Percentiles rank a stretch among this genome's conserved stretches.
These are phyloP conservation scores for Chernovozyma aurita DNA, from an alignment of 1,139 yeast genomes.

Conservation along the genomic window DNA sequence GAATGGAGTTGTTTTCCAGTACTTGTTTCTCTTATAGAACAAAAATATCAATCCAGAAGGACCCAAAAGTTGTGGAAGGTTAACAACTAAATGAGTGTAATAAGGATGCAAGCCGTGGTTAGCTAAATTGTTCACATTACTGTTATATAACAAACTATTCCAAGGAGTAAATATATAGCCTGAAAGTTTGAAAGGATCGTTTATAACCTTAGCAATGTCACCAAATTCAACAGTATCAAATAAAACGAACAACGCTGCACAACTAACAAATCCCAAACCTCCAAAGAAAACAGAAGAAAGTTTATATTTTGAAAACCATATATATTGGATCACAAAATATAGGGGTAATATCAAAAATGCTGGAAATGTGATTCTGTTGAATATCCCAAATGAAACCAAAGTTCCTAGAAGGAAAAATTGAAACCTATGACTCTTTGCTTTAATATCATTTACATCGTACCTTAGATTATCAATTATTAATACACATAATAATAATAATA, in stretches of 20 bases:
- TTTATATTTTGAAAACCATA: constrained; percentile 21
- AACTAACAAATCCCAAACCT: constrained; percentile 24
- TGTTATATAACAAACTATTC: constrained; percentile 73
- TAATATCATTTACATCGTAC: constrained; percentile 19
- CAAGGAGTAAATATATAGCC: constrained; percentile 61
- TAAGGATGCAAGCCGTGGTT: constrained; percentile 81
- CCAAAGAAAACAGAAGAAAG: constrained; percentile 19
- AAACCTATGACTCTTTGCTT: constrained; percentile 5
- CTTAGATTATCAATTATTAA: constrained; percentile 47
- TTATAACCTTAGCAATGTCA: constrained; percentile 5
- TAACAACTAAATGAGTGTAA: constrained; percentile 68
- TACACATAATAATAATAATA: constrained; percentile 54
- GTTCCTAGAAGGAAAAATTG: constrained; percentile 44
- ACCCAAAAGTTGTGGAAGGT: constrained; percentile 77
- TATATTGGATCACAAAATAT: constrained; percentile 32
- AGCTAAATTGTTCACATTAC: constrained; percentile 53
- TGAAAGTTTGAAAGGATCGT: constrained; percentile 9
- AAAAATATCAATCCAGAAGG: constrained; percentile 56
- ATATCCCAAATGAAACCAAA: constrained; percentile 61
- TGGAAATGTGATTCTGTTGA: constrained; percentile 81
- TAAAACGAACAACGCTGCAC: constrained; percentile 37
- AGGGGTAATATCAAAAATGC: constrained; percentile 68
- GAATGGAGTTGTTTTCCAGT: constrained; percentile 48
- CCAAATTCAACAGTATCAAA: constrained; percentile 46
- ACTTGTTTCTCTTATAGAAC: constrained; percentile 24